phyloP scores from a whole-genome alignment of 805 yeast species.

The Starmerella gropengiesseri region DNA sequence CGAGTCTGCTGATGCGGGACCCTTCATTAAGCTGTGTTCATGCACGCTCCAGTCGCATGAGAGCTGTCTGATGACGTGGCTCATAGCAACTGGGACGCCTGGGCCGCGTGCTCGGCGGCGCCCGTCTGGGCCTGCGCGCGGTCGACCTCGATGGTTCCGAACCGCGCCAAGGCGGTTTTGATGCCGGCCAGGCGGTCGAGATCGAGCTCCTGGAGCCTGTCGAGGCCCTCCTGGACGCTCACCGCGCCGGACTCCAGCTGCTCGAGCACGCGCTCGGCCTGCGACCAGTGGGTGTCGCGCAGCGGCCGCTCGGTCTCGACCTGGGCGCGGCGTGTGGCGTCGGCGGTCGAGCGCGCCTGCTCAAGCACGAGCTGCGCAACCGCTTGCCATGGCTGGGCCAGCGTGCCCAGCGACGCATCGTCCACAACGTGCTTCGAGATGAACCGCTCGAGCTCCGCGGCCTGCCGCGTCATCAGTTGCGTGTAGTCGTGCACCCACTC shows the following conservation, averaged over 20 bases:
- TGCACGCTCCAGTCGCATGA: too few species aligned
- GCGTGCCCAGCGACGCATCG: constrained; percentile 24
- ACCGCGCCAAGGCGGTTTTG: constrained; percentile 55
- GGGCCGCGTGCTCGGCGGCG: constrained; percentile 53
- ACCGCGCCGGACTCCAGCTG: constrained; percentile 4
- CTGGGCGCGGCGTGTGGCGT: constrained; percentile 31
- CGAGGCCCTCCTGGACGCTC: constrained; percentile 38
- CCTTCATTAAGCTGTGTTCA: too few species aligned
- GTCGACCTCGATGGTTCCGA: constrained; percentile 51
- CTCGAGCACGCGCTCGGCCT: constrained; percentile 13
- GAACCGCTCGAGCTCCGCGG: constrained; percentile 36
- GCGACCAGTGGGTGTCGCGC: constrained; percentile 33
- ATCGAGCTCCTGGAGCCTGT: constrained; percentile 38
- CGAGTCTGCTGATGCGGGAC: too few species aligned
- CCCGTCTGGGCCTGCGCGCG: constrained; percentile 36
- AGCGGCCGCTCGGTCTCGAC: constrained; percentile 32
- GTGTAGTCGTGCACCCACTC: constrained; percentile 48
- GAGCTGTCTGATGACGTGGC: too few species aligned
- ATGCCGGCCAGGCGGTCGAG: constrained; percentile 45
- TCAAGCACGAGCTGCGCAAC: constrained; percentile 25
- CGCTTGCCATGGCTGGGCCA: constrained; percentile 27
- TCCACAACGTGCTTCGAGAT: constrained; percentile 16
- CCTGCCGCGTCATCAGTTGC: constrained; percentile 38
- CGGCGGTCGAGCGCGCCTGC: constrained; percentile 27
- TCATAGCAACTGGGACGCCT: too few species aligned